Conservation (phyloP, 768 basidiomycete species). For the Termitomyces sp. region DNA sequence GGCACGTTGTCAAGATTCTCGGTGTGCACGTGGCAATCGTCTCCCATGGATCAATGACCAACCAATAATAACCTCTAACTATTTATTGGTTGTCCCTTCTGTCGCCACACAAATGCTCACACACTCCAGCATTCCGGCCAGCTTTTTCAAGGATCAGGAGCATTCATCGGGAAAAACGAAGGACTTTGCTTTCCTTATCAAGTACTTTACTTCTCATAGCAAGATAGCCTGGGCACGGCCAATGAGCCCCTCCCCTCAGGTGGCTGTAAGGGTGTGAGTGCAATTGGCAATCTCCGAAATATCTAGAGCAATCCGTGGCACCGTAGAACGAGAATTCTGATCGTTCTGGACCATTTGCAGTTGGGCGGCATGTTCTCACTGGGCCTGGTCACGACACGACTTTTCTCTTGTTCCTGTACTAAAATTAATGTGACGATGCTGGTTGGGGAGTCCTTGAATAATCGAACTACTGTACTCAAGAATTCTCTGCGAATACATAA, state of each 20-base stretch:
- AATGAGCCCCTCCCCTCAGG: not conserved
- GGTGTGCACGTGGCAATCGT: slow-evolving; percentile 24
- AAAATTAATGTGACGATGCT: not conserved
- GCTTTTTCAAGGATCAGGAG: not conserved
- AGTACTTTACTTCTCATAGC: not conserved
- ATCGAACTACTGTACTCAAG: too few relatives aligned
- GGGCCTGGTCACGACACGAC: too few relatives aligned
- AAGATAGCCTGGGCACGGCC: too few relatives aligned
- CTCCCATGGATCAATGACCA: too few relatives aligned
- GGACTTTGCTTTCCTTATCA: not conserved
- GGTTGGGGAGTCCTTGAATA: too few relatives aligned
- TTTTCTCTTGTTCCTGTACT: not conserved
- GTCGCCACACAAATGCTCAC: not conserved
- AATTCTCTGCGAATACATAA: too few relatives aligned
- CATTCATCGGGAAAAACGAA: not conserved
- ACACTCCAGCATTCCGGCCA: too few relatives aligned
- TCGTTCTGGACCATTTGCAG: not conserved
- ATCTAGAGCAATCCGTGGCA: not conserved
- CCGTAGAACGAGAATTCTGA: not conserved
- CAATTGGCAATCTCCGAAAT: not conserved
- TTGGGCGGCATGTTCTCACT: not conserved
- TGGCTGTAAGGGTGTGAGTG: not conserved
- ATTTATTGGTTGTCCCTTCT: not conserved
- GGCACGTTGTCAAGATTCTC: slow-evolving; percentile 31
- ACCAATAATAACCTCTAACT: too few relatives aligned